phyloP scores from a whole-genome alignment of 1,139 yeast species.

The Yamadazyma taylorii region DNA sequence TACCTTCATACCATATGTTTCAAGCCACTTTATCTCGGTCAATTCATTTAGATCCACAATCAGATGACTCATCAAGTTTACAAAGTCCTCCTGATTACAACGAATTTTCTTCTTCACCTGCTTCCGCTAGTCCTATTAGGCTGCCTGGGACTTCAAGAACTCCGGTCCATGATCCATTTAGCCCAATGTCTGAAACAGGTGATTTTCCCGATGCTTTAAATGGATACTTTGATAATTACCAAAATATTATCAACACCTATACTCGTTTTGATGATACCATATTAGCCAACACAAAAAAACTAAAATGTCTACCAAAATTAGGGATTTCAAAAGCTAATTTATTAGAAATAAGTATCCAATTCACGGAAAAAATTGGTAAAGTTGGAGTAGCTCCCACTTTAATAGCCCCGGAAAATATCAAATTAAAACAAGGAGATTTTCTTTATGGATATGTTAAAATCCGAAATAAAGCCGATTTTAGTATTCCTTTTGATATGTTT shows the following conservation, averaged over 20 bases:
- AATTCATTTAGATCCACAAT: constrained; percentile 1
- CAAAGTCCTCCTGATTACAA: constrained; percentile 9
- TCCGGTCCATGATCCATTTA: not conserved
- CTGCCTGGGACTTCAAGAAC: constrained; percentile 1
- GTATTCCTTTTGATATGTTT: constrained; percentile 41
- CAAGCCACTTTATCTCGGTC: constrained; percentile 32
- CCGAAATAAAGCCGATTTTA: constrained; percentile 26
- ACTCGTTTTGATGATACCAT: constrained; percentile 27
- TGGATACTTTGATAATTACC: constrained; percentile 1
- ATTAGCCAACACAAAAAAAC: constrained; percentile 36
- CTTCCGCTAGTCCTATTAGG: constrained; percentile 1
- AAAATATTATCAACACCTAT: constrained; percentile 9
- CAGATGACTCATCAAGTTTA: not conserved
- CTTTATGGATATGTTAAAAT: constrained; percentile 38
- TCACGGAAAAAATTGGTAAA: constrained; percentile 34
- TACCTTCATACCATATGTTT: constrained; percentile 45
- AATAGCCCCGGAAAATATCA: constrained; percentile 29
- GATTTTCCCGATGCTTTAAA: constrained; percentile 1
- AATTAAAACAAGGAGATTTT: constrained; percentile 36
- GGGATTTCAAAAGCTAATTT: constrained; percentile 30
- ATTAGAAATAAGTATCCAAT: constrained; percentile 26
- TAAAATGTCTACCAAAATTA: constrained; percentile 32
- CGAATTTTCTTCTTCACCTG: not conserved
- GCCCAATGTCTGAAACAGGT: not conserved
- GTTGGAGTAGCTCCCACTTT: constrained; percentile 29